Evolutionary conservation across 352 stramenopile genomes (phyloP), one percentile per base, ranked within the genome.

Genomic region (Globisporangium nodosum): DNA sequence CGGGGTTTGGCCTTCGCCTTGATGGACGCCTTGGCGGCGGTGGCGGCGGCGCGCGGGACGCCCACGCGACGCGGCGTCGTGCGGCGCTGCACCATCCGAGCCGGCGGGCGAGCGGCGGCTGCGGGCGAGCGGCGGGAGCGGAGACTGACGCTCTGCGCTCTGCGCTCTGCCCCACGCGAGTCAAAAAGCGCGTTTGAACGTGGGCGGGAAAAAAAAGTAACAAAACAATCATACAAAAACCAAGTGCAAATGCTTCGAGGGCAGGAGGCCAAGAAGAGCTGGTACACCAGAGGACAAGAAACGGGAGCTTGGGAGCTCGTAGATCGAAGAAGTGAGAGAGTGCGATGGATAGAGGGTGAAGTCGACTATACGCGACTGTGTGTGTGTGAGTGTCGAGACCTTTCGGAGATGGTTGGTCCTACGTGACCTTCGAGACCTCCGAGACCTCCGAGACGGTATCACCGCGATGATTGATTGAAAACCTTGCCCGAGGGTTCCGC

Each of bases 31-130:
- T 52, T 58, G 13, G 30, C 49, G 18, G 45, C 45, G 6, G 42
- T 3, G 51, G 20, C 13, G 58, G 51, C n/a, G 47, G 47, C 43
- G 52, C 46, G 47, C 33, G 51, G 42, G 18, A 33, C 58, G 24
- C 51, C 33, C 51, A 64, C 42, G 27, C 51, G 52, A 9, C 58
- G 31, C 9, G 58, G 8, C 9, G 43, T 50, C 24, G 33, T 58
- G 7, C 52, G 51, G 24, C 58, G 43, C 43, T 64, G 58, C 31
- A 64, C 58, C 58, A 64, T 64, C 4, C 31, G 31, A 35, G 21
- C 21, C 21, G 21, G 21, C 21, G 21, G 15, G 16, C 21, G 6
- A 16, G 6, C 21, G n/a, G 33, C 5, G 3, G 42, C 16, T 12
- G 42, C 16, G 42, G 8, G 16, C n/a, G 42, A 12, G 42, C 42